Evolutionary conservation across 768 basidiomycete genomes (phyloP).

Genomic region (Russula emetica): DNA sequence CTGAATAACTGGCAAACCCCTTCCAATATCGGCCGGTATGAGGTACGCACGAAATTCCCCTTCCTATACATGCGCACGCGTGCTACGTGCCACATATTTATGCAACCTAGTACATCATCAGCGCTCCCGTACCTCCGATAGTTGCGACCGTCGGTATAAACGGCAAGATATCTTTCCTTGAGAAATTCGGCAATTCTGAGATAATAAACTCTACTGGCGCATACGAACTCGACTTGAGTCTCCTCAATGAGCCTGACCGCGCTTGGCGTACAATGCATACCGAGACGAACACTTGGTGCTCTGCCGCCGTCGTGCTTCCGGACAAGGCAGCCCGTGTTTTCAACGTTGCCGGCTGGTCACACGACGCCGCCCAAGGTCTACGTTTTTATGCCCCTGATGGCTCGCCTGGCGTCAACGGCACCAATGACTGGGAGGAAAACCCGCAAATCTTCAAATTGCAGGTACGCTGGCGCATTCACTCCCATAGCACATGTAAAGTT

Average conservation of each 20-base stretch:
- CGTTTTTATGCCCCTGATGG: slow-evolving; percentile 72
- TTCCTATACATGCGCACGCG: not conserved
- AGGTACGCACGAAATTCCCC: slow-evolving; percentile 43
- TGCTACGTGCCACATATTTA: not conserved
- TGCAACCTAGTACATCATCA: slow-evolving; percentile 40
- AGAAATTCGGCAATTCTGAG: slow-evolving; percentile 64
- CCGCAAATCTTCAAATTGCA: slow-evolving; percentile 50
- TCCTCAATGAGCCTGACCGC: slow-evolving; percentile 40
- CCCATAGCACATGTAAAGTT: not conserved
- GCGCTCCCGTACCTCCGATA: slow-evolving; percentile 65
- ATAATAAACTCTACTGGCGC: slow-evolving; percentile 67
- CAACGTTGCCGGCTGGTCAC: slow-evolving; percentile 68
- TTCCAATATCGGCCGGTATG: slow-evolving; percentile 59
- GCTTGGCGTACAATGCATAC: slow-evolving; percentile 78
- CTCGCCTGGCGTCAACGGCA: slow-evolving; percentile 59
- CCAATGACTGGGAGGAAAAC: slow-evolving; percentile 79
- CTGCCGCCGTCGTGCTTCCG: slow-evolving; percentile 66
- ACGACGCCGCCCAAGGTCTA: slow-evolving; percentile 67
- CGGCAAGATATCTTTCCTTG: slow-evolving; percentile 76
- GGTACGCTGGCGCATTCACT: slow-evolving; percentile 36
- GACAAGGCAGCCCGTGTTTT: slow-evolving; percentile 65
- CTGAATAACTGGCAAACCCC: slow-evolving; percentile 65
- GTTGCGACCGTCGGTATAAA: slow-evolving; percentile 75
- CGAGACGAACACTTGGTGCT: slow-evolving; percentile 75
- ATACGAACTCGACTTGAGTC: slow-evolving; percentile 67